Evolutionary conservation across 169 alveolate species (phyloP).

Genomic region (Plasmodium malariae): DNA sequence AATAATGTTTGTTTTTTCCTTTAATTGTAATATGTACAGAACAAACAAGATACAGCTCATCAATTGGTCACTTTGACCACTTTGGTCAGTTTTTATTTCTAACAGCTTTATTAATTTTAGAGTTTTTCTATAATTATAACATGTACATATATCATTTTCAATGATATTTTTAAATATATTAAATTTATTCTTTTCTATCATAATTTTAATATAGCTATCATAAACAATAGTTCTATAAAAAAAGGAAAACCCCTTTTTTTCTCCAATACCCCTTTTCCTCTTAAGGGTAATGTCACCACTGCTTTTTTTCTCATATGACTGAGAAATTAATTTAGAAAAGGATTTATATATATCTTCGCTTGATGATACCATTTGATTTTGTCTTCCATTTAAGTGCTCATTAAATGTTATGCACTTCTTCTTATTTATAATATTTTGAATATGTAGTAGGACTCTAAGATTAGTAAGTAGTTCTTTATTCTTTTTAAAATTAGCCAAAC

Average conservation of each 20-base stretch:
- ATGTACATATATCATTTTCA: constrained; percentile 16
- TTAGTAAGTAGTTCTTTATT: background rate
- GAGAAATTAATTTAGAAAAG: constrained; percentile 31
- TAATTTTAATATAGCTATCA: constrained; percentile 38
- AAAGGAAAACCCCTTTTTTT: background rate
- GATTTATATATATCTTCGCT: constrained; percentile 47
- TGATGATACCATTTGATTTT: background rate
- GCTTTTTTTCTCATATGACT: constrained; percentile 17
- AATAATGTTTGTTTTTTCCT: background rate
- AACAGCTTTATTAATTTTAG: constrained; percentile 24
- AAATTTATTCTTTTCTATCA: constrained; percentile 34
- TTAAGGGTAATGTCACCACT: background rate
- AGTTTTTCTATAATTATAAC: constrained; percentile 9
- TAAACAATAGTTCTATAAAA: background rate
- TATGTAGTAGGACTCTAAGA: constrained; percentile 1
- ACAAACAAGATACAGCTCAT: constrained; percentile 17
- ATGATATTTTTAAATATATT: constrained; percentile 43
- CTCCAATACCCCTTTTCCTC: background rate
- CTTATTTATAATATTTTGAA: constrained; percentile 27
- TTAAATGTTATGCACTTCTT: background rate
- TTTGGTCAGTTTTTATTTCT: constrained; percentile 17
- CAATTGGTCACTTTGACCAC: constrained; percentile 20
- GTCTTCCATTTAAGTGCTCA: background rate
- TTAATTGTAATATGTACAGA: constrained; percentile 21
- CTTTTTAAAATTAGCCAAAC: background rate